These are phyloP conservation scores for Cryptosporidium sp. DNA, from an alignment of 169 alveolate genomes.

Conservation along the genomic window DNA sequence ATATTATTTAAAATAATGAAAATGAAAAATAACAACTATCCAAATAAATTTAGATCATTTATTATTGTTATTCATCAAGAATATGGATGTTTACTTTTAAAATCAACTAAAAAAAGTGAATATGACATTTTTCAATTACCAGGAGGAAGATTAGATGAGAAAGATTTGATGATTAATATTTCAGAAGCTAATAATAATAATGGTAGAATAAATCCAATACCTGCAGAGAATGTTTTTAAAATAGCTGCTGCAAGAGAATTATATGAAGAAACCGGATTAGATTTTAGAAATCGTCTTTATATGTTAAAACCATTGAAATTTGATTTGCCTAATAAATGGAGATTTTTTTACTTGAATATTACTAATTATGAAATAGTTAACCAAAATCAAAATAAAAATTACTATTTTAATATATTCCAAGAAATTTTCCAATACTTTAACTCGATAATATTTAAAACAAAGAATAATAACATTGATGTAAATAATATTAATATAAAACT, in stretches of 20 bases:
- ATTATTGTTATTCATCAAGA: slow-evolving; percentile 36
- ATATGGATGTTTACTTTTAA: slow-evolving; percentile 37
- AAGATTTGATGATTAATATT: background rate
- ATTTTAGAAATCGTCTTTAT: slow-evolving; percentile 16
- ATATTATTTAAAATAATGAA: background rate
- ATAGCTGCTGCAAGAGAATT: slow-evolving; percentile 59
- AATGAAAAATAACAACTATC: background rate
- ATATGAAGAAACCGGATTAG: slow-evolving; percentile 65
- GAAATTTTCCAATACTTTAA: background rate
- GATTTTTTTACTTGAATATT: slow-evolving; percentile 39
- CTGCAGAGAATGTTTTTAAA: background rate
- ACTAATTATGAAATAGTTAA: background rate
- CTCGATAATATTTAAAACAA: background rate
- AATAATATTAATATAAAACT: slow-evolving; percentile 5
- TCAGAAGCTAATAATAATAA: background rate
- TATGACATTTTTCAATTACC: slow-evolving; percentile 25
- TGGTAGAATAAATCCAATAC: background rate
- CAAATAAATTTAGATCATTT: slow-evolving; percentile 31
- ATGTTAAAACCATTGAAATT: background rate
- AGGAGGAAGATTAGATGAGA: slow-evolving; percentile 56
- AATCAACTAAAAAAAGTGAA: slow-evolving; percentile 10
- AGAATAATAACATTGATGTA: background rate
- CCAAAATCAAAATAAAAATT: background rate
- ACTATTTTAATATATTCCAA: background rate
- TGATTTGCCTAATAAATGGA: slow-evolving; percentile 14